Evolutionary conservation across 179 eudicot species (phyloP), one percentile per base, ranked within the genome.

Genomic region (Amaranthus tricolor): DNA sequence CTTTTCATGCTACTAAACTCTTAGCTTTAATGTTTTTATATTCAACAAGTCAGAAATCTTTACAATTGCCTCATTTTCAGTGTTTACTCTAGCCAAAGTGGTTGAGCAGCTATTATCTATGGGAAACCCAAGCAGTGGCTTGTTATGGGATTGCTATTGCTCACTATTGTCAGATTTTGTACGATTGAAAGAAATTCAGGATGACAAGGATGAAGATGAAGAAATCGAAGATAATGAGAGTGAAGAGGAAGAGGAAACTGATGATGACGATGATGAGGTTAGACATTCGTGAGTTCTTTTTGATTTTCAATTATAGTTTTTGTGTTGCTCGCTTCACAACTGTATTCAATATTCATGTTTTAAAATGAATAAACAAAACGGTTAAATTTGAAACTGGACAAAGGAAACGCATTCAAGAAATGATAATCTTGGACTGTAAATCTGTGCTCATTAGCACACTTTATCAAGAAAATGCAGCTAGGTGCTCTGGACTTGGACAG

Each of bases 211-310:
- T 4, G 81, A 74, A 20, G 89, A 86, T 59, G 80, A 69, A 43
- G 81, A 73, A 53, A 84, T 70, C 64, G 87, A 79, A 58, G 91
- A 79, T 76, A 73, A 74, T 68, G 88, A 67, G 45, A 66, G 78
- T 56, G 86, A 84, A 74, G 84, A 63, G 58, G 92, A 85, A 53
- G 86, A 84, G 13, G 91, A 89, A 65, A 79, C 82, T 64, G 88
- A 88, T 66, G 88, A 86, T 8, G 85, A 77, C 11, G 81, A 84
- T 1, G 93, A 87, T 62, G 93, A 86, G 86, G 89, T 87, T 81
- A 55, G 82, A 19, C 58, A 51, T 40, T 21, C 19, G 64, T 13
- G 40, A 67, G 31, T 66, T 66, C 21, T 9, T 14, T 31, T 68
- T 53, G 14, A 5, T 62, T 14, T 62, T 19, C 19, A 40, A 62